phyloP scores from a whole-genome alignment of 169 alveolate species.

The Neospora caninum region DNA sequence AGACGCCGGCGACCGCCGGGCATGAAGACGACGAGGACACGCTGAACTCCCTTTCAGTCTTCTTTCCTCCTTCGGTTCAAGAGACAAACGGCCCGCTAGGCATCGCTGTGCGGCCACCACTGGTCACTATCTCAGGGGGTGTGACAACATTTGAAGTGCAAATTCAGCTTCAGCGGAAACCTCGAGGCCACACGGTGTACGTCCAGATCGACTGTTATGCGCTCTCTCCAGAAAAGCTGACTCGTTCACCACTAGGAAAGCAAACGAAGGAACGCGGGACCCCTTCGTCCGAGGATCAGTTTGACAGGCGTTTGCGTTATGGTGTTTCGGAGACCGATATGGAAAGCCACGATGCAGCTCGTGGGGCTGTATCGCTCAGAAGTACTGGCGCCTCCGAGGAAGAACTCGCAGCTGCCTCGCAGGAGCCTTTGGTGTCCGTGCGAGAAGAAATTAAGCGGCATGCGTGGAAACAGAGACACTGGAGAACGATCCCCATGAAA shows the following conservation, averaged over 20 bases:
- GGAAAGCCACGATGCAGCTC: neutral
- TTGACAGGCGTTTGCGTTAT: too few species aligned
- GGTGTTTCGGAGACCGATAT: too few species aligned
- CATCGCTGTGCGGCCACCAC: neutral
- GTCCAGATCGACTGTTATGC: neutral
- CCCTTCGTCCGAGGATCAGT: too few species aligned
- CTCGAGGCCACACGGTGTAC: neutral
- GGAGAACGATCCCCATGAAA: neutral
- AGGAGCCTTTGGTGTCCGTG: neutral
- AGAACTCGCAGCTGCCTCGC: neutral
- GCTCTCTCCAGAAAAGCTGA: neutral
- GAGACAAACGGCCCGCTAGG: neutral
- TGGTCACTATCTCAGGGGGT: neutral
- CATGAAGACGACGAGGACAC: neutral
- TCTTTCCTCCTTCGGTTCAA: neutral
- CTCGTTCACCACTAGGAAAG: too few species aligned
- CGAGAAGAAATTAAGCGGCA: neutral
- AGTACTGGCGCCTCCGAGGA: neutral
- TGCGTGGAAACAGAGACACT: neutral
- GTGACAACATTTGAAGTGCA: neutral
- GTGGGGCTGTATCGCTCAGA: neutral
- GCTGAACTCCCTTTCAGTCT: neutral
- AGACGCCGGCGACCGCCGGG: neutral
- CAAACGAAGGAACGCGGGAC: too few species aligned
- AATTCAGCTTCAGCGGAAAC: conserved; percentile 4